Evolutionary conservation across 192 early-diverging fungal species (phyloP).

Genomic region (Linderina pennispora): DNA sequence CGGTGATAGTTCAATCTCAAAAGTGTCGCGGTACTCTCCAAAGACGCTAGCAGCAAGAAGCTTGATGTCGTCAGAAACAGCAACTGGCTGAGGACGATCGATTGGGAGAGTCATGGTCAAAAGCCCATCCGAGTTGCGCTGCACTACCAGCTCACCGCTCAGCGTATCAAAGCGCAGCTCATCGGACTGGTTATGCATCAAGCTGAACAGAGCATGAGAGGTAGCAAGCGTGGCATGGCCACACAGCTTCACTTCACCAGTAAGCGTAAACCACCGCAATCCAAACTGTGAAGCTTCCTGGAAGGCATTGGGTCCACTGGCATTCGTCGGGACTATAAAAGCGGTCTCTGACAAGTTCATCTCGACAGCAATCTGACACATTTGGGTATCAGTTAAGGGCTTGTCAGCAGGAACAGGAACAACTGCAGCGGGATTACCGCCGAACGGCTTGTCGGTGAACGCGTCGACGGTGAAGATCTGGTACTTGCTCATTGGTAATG

Average conservation of each 20-base stretch:
- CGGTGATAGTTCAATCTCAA: constrained; percentile 13
- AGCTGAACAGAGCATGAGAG: too few relatives aligned
- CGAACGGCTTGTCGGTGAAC: constrained; percentile 21
- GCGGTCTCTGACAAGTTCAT: constrained; percentile 48
- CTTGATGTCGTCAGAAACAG: constrained; percentile 6
- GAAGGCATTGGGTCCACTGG: too few relatives aligned
- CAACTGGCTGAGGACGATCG: constrained; percentile 6
- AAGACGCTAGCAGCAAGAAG: constrained; percentile 1
- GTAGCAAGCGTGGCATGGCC: too few relatives aligned
- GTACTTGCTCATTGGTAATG: too few relatives aligned
- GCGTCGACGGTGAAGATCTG: constrained; percentile 36
- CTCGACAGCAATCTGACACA: constrained; percentile 29
- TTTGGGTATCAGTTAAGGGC: constrained; percentile 2
- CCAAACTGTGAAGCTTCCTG: too few relatives aligned
- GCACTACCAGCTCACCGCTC: constrained; percentile 15
- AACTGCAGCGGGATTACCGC: constrained; percentile 38
- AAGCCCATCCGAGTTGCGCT: background rate
- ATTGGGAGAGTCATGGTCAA: constrained; percentile 8
- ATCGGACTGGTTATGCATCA: constrained; percentile 1
- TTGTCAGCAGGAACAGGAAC: constrained; percentile 14
- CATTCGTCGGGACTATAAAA: constrained; percentile 17
- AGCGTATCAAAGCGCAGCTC: constrained; percentile 32
- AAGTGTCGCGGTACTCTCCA: background rate
- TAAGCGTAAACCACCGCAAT: constrained; percentile 47
- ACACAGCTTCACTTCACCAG: constrained; percentile 33